phyloP scores from a whole-genome alignment of 441 rosid genomes.

The Francoa sonchifolia region DNA sequence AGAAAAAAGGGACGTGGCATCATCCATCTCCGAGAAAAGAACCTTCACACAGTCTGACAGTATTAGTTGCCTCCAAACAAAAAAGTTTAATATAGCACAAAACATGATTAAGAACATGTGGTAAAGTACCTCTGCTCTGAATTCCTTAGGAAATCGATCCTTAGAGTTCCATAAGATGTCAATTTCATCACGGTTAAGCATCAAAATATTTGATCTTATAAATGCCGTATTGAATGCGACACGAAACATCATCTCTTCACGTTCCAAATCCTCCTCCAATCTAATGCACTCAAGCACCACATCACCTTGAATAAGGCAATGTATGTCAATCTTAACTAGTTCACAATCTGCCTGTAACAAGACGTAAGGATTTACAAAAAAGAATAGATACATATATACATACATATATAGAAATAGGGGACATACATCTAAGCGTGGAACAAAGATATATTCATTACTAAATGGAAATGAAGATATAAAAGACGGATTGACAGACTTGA shows the following conservation, averaged over 20 bases:
- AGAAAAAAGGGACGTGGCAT: constrained; percentile 34
- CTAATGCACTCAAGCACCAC: constrained; percentile 77
- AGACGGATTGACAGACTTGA: no score
- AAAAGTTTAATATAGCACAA: constrained; percentile 3
- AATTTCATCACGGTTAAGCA: constrained; percentile 67
- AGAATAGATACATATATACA: neutral
- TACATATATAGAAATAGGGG: no score
- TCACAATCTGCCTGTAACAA: constrained; percentile 66
- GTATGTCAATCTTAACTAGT: constrained; percentile 65
- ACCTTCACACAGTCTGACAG: constrained; percentile 40
- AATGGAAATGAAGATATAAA: no score
- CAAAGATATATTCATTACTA: neutral
- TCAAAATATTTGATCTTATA: constrained; percentile 62
- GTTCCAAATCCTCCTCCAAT: constrained; percentile 47
- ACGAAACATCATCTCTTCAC: constrained; percentile 75
- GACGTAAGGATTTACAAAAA: constrained; percentile 6
- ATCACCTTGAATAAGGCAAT: constrained; percentile 78
- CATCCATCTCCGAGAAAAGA: constrained; percentile 74
- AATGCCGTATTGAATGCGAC: constrained; percentile 85
- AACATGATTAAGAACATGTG: constrained; percentile 2
- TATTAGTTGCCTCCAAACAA: constrained; percentile 14
- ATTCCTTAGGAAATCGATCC: constrained; percentile 68
- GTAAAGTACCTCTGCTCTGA: constrained; percentile 66
- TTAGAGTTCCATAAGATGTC: constrained; percentile 63
- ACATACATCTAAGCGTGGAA: no score